A percentile compares a stretch with the other conserved stretches of the same genome.
These are phyloP conservation scores for Brassica nigra DNA, from an alignment of 345 rosid genomes.

Conservation along the genomic window DNA sequence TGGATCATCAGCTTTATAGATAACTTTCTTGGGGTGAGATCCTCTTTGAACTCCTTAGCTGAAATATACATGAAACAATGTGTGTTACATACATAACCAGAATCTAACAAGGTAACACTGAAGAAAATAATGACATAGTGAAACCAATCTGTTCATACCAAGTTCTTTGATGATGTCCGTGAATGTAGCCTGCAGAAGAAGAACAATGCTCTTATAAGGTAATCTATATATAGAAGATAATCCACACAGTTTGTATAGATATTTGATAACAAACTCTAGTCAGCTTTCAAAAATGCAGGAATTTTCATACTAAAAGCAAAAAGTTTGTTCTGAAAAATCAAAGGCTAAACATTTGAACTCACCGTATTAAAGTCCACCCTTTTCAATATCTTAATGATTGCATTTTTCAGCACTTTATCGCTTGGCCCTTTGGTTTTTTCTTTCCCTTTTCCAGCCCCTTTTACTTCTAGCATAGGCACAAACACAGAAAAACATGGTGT, in stretches of 20 bases:
- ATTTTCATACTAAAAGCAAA: not conserved
- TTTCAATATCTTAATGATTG: conserved; percentile 70
- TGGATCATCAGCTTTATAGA: conserved; percentile 83
- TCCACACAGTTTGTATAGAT: conserved; percentile 14
- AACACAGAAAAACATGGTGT: conserved; percentile 25
- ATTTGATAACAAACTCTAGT: not conserved
- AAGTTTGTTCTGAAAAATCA: not conserved
- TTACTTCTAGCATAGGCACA: conserved; percentile 45
- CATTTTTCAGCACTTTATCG: conserved; percentile 62
- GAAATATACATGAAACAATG: conserved; percentile 38
- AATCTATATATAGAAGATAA: not conserved
- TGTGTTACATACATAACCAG: not conserved
- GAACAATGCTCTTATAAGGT: conserved; percentile 11
- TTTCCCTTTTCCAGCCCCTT: conserved; percentile 63
- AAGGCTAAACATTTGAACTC: conserved; percentile 34
- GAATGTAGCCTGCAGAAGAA: conserved; percentile 87
- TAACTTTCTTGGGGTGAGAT: conserved; percentile 73
- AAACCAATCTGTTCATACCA: conserved; percentile 51
- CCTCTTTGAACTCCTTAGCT: conserved; percentile 56
- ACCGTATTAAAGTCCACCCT: conserved; percentile 92
- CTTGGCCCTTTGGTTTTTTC: conserved; percentile 59
- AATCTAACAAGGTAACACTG: conserved; percentile 1
- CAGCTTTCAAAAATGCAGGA: conserved; percentile 4
- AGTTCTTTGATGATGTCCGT: conserved; percentile 86
- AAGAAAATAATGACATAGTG: not conserved